Percentiles rank a stretch among this genome's conserved stretches.
Conservation (phyloP, 495 filamentous ascomycete species). For the Hypoxylon fuscum region DNA sequence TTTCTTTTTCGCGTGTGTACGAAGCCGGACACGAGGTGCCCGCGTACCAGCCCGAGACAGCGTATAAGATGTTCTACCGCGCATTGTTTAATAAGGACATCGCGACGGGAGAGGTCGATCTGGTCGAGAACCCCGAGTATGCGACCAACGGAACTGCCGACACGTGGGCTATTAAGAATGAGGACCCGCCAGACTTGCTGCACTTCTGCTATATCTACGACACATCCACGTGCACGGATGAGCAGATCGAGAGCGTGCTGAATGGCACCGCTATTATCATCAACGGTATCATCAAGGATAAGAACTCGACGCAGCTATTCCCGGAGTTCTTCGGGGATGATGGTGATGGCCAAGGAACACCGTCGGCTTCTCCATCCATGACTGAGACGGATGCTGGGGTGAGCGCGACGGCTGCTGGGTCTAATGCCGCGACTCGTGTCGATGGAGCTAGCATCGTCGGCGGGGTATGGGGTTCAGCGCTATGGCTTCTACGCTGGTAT, state of each 20-base stretch:
- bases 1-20: conserved; percentile 75
- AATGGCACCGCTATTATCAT: conserved; percentile 54
- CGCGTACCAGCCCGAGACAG: conserved; percentile 72
- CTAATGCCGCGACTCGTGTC: conserved; percentile 16
- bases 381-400: conserved; percentile 43
- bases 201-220: conserved; percentile 68
- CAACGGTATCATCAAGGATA: conserved; percentile 61
- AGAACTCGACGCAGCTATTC: conserved; percentile 49
- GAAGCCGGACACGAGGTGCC: conserved; percentile 77
- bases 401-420: conserved; percentile 18
- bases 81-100: conserved; percentile 66
- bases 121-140: conserved; percentile 57
- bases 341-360: conserved; percentile 42
- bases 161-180: conserved; percentile 62
- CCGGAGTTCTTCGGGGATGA: conserved; percentile 53
- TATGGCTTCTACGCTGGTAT: background rate
- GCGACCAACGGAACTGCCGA: conserved; percentile 58
- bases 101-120: conserved; percentile 66
- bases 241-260: conserved; percentile 58
- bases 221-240: conserved; percentile 61
- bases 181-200: conserved; percentile 49
- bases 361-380: conserved; percentile 42
- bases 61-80: conserved; percentile 68
- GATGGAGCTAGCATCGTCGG: background rate
- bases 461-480: conserved; percentile 20